phyloP scores from a whole-genome alignment of 805 yeast genomes.

The Zygosaccharomyces siamensis region DNA sequence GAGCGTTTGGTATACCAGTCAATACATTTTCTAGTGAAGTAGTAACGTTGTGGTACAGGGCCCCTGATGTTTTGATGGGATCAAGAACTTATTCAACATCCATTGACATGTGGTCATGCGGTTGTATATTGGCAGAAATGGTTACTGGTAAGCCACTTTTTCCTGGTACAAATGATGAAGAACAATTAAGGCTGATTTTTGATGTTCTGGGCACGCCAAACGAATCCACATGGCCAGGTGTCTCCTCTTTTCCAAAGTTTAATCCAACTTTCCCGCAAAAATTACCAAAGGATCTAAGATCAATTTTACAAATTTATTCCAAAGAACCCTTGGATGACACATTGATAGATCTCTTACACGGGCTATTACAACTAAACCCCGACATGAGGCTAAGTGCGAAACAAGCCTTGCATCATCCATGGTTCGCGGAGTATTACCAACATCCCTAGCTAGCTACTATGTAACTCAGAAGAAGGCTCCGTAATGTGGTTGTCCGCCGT shows the following conservation, averaged over 20 bases:
- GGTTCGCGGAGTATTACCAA: constrained; percentile 36
- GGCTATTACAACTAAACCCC: constrained; percentile 48
- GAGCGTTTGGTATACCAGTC: constrained; percentile 96
- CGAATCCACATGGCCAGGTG: constrained; percentile 93
- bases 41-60: constrained; percentile 95
- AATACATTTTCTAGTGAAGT: constrained; percentile 97
- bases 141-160: constrained; percentile 90
- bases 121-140: constrained; percentile 98
- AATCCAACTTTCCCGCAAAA: constrained; percentile 91
- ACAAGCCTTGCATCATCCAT: constrained; percentile 46
- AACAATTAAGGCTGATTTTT: constrained; percentile 91
- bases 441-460: constrained; percentile 8
- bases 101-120: constrained; percentile 98
- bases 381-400: constrained; percentile 49
- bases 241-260: constrained; percentile 83
- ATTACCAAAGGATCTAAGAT: constrained; percentile 60
- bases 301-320: constrained; percentile 29
- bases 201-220: constrained; percentile 90
- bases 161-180: constrained; percentile 97
- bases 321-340: constrained; percentile 27
- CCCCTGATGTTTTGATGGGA: constrained; percentile 93
- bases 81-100: constrained; percentile 97
- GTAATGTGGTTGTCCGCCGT: constrained; percentile 29
- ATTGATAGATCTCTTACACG: constrained; percentile 31
- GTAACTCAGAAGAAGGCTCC: constrained; percentile 13